Evolutionary conservation across 208 protist genomes (phyloP), one percentile per base, ranked within the genome.

Genomic region (Acanthamoeba lugdunensis): DNA sequence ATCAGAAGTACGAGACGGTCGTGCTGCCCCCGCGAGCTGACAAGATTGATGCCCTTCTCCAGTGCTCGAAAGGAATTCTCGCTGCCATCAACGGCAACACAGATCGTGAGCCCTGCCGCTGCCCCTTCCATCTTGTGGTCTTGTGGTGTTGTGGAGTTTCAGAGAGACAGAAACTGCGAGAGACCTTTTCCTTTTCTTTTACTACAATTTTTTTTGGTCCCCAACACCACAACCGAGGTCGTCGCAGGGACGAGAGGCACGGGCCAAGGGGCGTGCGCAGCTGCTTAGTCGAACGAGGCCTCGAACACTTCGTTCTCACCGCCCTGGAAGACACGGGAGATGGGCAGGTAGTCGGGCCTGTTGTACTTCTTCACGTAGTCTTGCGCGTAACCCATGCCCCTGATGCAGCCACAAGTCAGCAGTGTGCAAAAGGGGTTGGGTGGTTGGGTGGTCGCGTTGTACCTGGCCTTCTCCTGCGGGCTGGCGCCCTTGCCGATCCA

Each of bases 401-500:
- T 82, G 50, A 28, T 18, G 37, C 13, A 7, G 81, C 4, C 1
- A 1, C 1, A 23, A 33, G n/a, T 37, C 11, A 16, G 50, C 9
- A 37, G 14, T 58, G 45, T 2, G 18, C 8, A 13, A 3, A 28
- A 5, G 2, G 41, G 1, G 41, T 1, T 45, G 4, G 1, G 41
- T 45, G 41, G 52, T 56, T 56, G 50, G 50, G 52, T 11, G 14
- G 13, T 7, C 52, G 8, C 52, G 0, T 56, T 33, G 58, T 25
- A 84, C 75, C 75, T 84, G 75, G 79, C 63, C 13, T 58, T 37
- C 63, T 90, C 85, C 37, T 67, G 61, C 30, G 25, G n/a, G 85
- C 85, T 90, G 85, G 85, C 52, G 21, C 85, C 90, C 90, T 82
- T 96, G 71, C 95, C 95, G 25, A 92, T 69, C 95, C 95, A 96